Base-by-base conservation (phyloP, 768 basidiomycete species). In the Pseudohyphozyma bogoriensis region DNA sequence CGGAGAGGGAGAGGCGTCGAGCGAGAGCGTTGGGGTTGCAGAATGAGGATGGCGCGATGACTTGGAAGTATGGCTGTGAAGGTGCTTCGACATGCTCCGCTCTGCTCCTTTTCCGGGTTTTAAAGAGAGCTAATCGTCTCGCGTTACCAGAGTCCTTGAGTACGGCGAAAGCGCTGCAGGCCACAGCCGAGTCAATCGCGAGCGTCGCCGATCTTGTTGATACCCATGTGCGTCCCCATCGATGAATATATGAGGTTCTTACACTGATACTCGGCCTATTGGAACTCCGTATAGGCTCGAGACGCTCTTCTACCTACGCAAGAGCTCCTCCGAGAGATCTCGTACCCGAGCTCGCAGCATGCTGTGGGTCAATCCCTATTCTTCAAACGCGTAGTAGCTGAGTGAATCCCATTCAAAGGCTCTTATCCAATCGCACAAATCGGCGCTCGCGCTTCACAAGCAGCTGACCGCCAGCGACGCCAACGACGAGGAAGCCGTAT, bases 41-140 rank as follows among this genome's bases (percentile, higher is more conserved):
- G 56, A 89, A 89, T 64, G 76, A 77, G 12, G 80, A 86, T 29
- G 84, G 86, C 1, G 87, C 86, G 4, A 87, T 89, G 86, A 89
- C 87, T 72, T 92, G 88, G 87, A 78, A 83, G 29, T 86, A 90
- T 55, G 78, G 78, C 4, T 89, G 88, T 70, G 73, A 79, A 71
- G 83, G 86, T 86, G 67, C 18, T 75, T 52, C 10, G 9, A n/a
- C n/a, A n/a, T n/a, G n/a, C 24, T 28, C 8, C n/a, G n/a, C n/a
- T n/a, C n/a, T 1, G 18, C 16, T n/a, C 18, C n/a, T 29, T 18
- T 16, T 22, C 28, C 12, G 31, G 31, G 31, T 18, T 26, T 9
- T 29, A 49, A 15, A 37, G 8, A 1, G 3, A 9, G 29, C 45
- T 22, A 26, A 36, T 20, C 35, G 1, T 8, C 16, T 28, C 13